Base-by-base conservation (phyloP, 78 protist genomes). In the Monosiga brevicollis region DNA sequence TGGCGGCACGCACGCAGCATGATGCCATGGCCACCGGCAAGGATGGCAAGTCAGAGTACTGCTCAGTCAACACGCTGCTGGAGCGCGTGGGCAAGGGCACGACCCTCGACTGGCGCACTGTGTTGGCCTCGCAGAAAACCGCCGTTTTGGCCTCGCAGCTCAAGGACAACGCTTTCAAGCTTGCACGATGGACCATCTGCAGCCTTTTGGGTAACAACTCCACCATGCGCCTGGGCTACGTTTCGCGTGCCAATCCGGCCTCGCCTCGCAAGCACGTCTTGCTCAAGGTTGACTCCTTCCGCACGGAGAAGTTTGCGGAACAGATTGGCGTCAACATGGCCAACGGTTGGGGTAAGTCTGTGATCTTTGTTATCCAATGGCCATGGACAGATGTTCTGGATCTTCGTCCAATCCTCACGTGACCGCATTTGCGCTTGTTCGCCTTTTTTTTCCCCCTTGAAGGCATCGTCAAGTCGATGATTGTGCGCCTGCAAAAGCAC, bases 111-210 rank as follows among this genome's bases (percentile, higher is more conserved):
- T 86, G 89, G 92, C 71, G 86, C 10, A 62, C 43, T 73, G 71
- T 62, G 79, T 76, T 89, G 40, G 92, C 87, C 78, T 24, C 84
- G 24, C 94, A 92, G 88, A 71, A 87, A 40, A 95, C 94, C 42
- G 86, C 94, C 24, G 92, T 92, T 20, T 62, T 94, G 15, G 94
- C 95, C 22, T 87, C 88, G 10, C 95, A 92, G 90, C 78, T 92
- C 74, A 92, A 92, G 88, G 90, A 92, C 89, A 92, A 92, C 87
- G 38, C 83, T 24, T 24, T 35, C 83, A 87, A 84, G 86, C 75
- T 90, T 39, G 90, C 89, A 54, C 25, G 41, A 42, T 87, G 87
- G 89, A 55, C 89, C 24, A 9, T 55, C 43, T 37, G 2, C 39
- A 40, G 41, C 15, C 73, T 34, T 9, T 79, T 29, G 26, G 10